Conservation (phyloP, 129 eudicot species). For the Kitagawia praeruptora region DNA sequence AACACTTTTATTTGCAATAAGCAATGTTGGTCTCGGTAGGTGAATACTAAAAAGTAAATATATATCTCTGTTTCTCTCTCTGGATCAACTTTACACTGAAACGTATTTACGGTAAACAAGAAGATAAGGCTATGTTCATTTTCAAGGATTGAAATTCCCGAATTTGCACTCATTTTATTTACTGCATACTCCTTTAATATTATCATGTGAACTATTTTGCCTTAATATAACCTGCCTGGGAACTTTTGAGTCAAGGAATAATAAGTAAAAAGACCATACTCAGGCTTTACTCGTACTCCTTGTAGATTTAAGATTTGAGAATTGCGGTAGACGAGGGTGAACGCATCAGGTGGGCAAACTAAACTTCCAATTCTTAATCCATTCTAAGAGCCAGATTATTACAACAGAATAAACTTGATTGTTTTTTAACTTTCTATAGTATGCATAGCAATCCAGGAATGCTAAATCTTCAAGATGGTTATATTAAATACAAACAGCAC, state of each 20-base stretch:
- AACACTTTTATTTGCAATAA: constrained; percentile 56
- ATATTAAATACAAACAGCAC: no score
- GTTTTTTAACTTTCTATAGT: background rate
- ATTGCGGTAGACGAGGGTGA: constrained; percentile 94
- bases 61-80: constrained; percentile 1
- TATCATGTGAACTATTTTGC: background rate
- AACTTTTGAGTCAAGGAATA: background rate
- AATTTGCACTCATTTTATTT: background rate
- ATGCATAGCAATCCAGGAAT: no score
- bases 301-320: no score
- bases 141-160: background rate
- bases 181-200: background rate
- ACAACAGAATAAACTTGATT: background rate
- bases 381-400: background rate
- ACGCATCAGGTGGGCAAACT: constrained; percentile 63
- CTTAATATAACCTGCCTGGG: background rate
- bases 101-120: background rate
- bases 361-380: background rate
- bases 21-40: constrained; percentile 86
- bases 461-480: no score
- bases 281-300: no score
- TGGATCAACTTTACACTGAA: background rate
- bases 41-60: background rate
- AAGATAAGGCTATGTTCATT: background rate
- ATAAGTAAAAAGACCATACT: background rate